Conservation (phyloP, 805 yeast species). For the Pichia scutulata region DNA sequence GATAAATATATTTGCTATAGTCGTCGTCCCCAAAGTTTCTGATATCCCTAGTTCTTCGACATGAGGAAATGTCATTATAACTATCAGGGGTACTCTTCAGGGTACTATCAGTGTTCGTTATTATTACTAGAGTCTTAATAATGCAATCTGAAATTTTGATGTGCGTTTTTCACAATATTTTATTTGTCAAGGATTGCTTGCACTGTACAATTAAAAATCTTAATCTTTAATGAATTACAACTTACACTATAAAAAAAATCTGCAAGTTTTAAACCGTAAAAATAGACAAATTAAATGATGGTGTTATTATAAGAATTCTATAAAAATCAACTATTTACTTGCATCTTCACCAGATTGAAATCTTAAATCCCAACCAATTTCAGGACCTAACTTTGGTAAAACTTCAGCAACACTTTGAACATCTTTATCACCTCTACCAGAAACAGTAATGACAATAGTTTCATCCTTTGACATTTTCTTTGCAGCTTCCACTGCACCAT, state of each 20-base stretch:
- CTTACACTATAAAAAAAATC: too few relatives aligned
- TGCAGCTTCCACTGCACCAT: constrained; percentile 85
- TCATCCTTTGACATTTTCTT: constrained; percentile 72
- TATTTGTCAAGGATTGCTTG: too few relatives aligned
- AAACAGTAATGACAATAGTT: constrained; percentile 78
- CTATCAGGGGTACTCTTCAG: neutral
- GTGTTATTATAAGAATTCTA: neutral
- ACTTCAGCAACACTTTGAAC: constrained; percentile 96
- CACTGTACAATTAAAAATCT: too few relatives aligned
- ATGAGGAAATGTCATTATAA: neutral
- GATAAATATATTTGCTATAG: neutral
- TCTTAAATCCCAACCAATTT: constrained; percentile 94
- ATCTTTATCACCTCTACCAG: constrained; percentile 99
- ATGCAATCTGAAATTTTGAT: neutral
- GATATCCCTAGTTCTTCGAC: neutral
- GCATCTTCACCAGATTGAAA: constrained; percentile 45
- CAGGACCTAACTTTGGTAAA: constrained; percentile 81
- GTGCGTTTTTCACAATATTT: too few relatives aligned
- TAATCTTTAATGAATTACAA: too few relatives aligned
- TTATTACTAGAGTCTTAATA: neutral
- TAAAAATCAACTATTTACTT: constrained; percentile 15
- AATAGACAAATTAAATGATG: neutral
- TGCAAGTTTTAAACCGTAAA: neutral
- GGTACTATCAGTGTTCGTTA: neutral
- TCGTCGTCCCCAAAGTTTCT: neutral